Base-by-base conservation (phyloP, 148 eudicot species). In the Amaranthus palmeri region DNA sequence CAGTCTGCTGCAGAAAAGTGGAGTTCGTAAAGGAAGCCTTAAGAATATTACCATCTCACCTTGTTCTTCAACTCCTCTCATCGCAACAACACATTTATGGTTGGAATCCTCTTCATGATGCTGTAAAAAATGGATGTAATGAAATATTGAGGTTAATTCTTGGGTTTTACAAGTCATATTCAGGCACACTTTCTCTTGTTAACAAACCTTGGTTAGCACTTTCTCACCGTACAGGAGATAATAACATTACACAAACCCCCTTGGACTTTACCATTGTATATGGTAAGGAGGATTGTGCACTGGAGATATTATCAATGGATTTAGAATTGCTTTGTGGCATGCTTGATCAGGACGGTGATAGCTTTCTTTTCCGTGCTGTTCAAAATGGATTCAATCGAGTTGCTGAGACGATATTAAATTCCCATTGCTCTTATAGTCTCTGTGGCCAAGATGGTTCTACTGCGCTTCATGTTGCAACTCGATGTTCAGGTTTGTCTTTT, bases 271-370 rank as follows among this genome's bases (percentile, higher is more conserved):
- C 57, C 45, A 7, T 70, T 5, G 51, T 36, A 7, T 12, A 10
- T 4, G 7, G 10, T 8, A 9, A 70, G 2, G 70, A 70, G 43
- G 11, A 49, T 2, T 54, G 55, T 55, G 79, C 70, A 17, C 10
- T 76, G 70, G 74, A 76, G 5, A 46, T 76, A 55, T 8, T 55
- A 57, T 55, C 53, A 10, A 62, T 46, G 61, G 79, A 76, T 70
- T 4, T 54, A 36, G 42, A 8, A 5, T 10, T 10, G 48, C 53
- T 54, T 3, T 53, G 62, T 10, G 13, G 5, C 43, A n/a, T 61
- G 5, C 55, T 51, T 4, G 69, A 70, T 25, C 3, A 18, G 2
- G 1, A 45, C 0, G 69, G 63, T 0, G 8, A 61, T 6, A 54
- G 61, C 6, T 54, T 69, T 11, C 69, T 76, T 9, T 53, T 2